Percentiles rank a stretch among this genome's conserved stretches.
phyloP scores from a whole-genome alignment of 2,329 filamentous ascomycete species.

The Metarhizium anisopliae region DNA sequence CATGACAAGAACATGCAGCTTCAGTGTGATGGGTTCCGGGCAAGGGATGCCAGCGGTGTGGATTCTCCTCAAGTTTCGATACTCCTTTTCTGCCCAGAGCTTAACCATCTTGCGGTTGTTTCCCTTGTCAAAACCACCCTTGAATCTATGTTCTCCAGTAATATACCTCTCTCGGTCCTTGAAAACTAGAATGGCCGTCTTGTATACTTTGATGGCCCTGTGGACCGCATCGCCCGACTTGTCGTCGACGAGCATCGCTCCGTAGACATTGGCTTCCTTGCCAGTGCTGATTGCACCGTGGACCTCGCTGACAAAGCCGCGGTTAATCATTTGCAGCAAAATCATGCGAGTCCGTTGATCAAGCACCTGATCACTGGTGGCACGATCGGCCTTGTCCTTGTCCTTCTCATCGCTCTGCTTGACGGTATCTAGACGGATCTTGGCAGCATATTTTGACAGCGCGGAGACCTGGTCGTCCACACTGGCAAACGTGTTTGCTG shows the following conservation, averaged over 20 bases:
- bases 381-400: slow-evolving; percentile 86
- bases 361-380: slow-evolving; percentile 88
- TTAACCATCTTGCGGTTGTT: slow-evolving; percentile 97
- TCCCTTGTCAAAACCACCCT: slow-evolving; percentile 83
- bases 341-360: slow-evolving; percentile 95
- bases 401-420: slow-evolving; percentile 44
- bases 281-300: slow-evolving; percentile 94
- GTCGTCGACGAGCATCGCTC: slow-evolving; percentile 61
- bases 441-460: slow-evolving; percentile 76
- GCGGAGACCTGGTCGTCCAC: slow-evolving; percentile 83
- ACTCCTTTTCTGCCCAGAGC: slow-evolving; percentile 98
- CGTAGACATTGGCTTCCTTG: slow-evolving; percentile 98
- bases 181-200: slow-evolving; percentile 95
- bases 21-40: slow-evolving; percentile 80
- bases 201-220: slow-evolving; percentile 96
- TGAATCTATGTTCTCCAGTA: slow-evolving; percentile 86
- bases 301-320: slow-evolving; percentile 78
- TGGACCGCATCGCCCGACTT: slow-evolving; percentile 50
- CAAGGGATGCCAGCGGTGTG: slow-evolving; percentile 78
- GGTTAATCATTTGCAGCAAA: slow-evolving; percentile 90
- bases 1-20: slow-evolving; percentile 95
- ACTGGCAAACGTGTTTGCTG: slow-evolving; percentile 67
- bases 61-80: slow-evolving; percentile 82
- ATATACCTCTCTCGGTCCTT: slow-evolving; percentile 97
- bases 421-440: slow-evolving; percentile 69